Evolutionary conservation across 2,329 filamentous ascomycete genomes (phyloP).

Genomic region (Rhytidhysteron rufulum): DNA sequence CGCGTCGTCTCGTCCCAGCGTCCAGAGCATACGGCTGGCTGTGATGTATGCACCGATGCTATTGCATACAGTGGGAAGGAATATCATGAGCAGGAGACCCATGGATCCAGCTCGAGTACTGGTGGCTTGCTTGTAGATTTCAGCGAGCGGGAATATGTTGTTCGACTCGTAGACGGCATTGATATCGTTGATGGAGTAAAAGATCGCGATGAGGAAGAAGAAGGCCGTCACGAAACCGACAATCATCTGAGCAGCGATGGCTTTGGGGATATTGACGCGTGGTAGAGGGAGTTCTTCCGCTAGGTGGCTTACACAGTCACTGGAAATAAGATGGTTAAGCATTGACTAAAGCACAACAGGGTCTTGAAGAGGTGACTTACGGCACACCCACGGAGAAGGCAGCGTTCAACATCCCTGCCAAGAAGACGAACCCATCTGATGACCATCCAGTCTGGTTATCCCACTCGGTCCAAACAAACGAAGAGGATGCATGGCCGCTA

Average conservation of each 20-base stretch:
- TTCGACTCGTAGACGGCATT: slow-evolving; percentile 50
- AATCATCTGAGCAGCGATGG: slow-evolving; percentile 35
- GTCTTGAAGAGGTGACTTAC: slow-evolving; percentile 10
- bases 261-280: slow-evolving; percentile 38
- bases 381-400: slow-evolving; percentile 65
- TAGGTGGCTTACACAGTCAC: slow-evolving; percentile 62
- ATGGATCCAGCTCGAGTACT: slow-evolving; percentile 37
- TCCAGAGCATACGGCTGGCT: slow-evolving; percentile 61
- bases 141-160: slow-evolving; percentile 58
- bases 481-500: slow-evolving; percentile 36
- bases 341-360: neutral
- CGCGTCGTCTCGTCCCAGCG: slow-evolving; percentile 55
- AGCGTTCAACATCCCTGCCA: slow-evolving; percentile 65
- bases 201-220: slow-evolving; percentile 35
- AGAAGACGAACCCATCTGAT: slow-evolving; percentile 59
- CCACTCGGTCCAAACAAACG: slow-evolving; percentile 46
- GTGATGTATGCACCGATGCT: slow-evolving; percentile 58
- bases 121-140: slow-evolving; percentile 57
- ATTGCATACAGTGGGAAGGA: slow-evolving; percentile 51
- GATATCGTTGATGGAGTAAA: slow-evolving; percentile 59
- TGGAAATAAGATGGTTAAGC: slow-evolving; percentile 3
- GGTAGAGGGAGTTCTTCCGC: slow-evolving; percentile 48
- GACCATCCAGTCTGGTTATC: slow-evolving; percentile 44
- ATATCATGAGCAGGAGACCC: slow-evolving; percentile 49
- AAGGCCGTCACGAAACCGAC: slow-evolving; percentile 35